phyloP scores from a whole-genome alignment of 2,329 filamentous ascomycete genomes.

The Balansia obtecta region DNA sequence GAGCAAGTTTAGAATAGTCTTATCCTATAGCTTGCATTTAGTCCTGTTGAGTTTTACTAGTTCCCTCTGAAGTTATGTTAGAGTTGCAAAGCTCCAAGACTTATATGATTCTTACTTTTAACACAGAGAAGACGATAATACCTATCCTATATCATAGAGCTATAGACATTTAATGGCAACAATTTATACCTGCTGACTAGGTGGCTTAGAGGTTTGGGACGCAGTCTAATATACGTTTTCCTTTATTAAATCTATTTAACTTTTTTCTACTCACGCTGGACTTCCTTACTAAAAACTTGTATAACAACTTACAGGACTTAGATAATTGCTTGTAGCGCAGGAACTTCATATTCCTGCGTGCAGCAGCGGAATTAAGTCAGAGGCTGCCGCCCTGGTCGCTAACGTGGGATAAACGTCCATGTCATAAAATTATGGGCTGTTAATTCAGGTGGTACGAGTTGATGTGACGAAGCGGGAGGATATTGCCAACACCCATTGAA shows the following conservation, averaged over 20 bases:
- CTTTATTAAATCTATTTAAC: not conserved
- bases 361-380: not conserved
- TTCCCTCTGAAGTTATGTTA: not conserved
- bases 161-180: not conserved
- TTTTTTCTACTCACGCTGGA: not conserved
- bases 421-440: not conserved
- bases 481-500: not conserved
- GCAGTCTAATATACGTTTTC: not conserved
- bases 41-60: not conserved
- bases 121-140: not conserved
- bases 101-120: not conserved
- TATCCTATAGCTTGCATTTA: not conserved
- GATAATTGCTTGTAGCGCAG: not conserved
- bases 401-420: not conserved
- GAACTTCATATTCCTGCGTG: not conserved
- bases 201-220: not conserved
- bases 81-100: not conserved
- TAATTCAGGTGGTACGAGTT: not conserved
- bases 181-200: not conserved
- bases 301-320: not conserved
- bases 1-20: not conserved
- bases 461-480: not conserved
- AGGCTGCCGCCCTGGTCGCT: not conserved
- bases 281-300: not conserved
- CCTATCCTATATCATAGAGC: not conserved